Conservation (phyloP, 345 rosid genomes). For the Abelmoschus esculentus region DNA sequence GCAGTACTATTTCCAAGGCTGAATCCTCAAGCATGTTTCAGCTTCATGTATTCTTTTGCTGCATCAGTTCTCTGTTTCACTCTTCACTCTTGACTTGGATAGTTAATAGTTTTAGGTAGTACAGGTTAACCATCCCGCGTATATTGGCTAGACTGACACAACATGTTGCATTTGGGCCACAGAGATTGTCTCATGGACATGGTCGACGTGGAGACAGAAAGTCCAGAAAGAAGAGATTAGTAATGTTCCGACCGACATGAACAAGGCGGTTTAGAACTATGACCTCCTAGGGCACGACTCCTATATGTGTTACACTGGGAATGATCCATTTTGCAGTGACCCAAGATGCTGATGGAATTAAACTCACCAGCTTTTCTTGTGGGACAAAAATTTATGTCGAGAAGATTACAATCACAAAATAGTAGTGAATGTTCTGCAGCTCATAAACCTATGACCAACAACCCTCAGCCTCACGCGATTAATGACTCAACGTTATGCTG, state of each 20-base stretch:
- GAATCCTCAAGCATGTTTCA: too few relatives aligned
- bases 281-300: too few relatives aligned
- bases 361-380: not conserved
- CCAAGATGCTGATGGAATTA: not conserved
- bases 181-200: conserved; percentile 13
- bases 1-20: not conserved
- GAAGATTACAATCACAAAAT: not conserved
- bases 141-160: not conserved
- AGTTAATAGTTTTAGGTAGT: too few relatives aligned
- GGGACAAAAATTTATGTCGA: not conserved
- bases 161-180: conserved; percentile 4
- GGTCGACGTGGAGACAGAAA: not conserved
- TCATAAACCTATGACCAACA: not conserved
- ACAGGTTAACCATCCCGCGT: not conserved
- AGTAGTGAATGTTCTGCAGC: not conserved
- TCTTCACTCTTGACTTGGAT: too few relatives aligned
- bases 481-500: too few relatives aligned
- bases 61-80: not conserved
- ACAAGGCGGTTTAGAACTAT: not conserved
- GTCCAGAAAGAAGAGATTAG: not conserved
- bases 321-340: conserved; percentile 29
- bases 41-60: not conserved
- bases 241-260: not conserved
- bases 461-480: not conserved
- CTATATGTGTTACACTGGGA: conserved; percentile 57